A percentile compares a stretch with the other conserved stretches of the same genome.
These are phyloP conservation scores for Oryza punctata DNA, from an alignment of 176 grass and related monocot species.

Conservation along the genomic window DNA sequence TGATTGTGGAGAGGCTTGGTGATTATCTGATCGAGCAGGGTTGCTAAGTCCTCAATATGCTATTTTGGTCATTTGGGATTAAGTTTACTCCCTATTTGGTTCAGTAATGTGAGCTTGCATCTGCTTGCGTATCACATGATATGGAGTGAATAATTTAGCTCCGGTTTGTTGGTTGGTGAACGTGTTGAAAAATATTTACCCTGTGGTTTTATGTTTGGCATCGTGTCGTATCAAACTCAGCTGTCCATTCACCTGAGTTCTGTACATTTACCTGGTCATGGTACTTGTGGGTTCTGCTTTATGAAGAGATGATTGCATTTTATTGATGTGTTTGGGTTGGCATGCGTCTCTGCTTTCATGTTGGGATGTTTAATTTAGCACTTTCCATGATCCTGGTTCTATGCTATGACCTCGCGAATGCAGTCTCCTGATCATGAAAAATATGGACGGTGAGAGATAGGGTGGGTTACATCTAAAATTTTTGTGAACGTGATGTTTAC, in stretches of 20 bases:
- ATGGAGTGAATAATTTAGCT: slow-evolving; percentile 73
- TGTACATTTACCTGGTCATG: slow-evolving; percentile 61
- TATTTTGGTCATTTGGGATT: slow-evolving; percentile 59
- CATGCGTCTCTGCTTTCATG: background rate
- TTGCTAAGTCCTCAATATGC: slow-evolving; percentile 45
- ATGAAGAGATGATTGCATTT: slow-evolving; percentile 50
- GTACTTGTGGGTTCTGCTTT: slow-evolving; percentile 48
- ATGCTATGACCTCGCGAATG: background rate
- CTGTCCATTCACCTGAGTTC: slow-evolving; percentile 46
- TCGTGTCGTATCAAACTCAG: slow-evolving; percentile 49
- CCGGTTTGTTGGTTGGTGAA: slow-evolving; percentile 51
- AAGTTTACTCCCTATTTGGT: slow-evolving; percentile 55
- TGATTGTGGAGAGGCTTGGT: slow-evolving; percentile 89
- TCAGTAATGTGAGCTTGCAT: slow-evolving; percentile 48
- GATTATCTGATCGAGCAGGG: slow-evolving; percentile 84
- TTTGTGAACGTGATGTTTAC: background rate
- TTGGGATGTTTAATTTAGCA: background rate
- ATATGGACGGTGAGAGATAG: background rate
- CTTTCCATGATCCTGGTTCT: background rate
- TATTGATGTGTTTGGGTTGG: background rate
- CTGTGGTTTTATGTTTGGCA: slow-evolving; percentile 57
- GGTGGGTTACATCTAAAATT: background rate
- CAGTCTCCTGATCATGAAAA: background rate
- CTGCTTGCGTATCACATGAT: slow-evolving; percentile 37
- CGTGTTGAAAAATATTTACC: slow-evolving; percentile 38